Percentiles rank a stretch among this genome's conserved stretches.
Conservation (phyloP, 768 basidiomycete species). For the Artomyces pyxidatus region DNA sequence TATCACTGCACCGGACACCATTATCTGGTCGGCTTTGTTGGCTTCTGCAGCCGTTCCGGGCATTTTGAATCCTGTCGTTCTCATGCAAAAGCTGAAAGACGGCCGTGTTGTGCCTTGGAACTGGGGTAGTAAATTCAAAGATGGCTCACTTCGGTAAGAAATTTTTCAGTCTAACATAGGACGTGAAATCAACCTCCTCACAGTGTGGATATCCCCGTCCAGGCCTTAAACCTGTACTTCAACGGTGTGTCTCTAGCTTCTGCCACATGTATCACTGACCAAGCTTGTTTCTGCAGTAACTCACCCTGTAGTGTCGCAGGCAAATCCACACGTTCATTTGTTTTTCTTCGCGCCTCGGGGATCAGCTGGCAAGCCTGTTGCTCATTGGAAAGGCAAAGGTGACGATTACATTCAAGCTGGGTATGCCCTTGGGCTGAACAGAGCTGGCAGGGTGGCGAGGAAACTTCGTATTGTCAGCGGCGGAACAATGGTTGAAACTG, state of each 20-base stretch:
- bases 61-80: conserved; percentile 88
- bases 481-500: conserved; percentile 91
- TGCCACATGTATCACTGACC: not conserved
- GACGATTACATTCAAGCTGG: not conserved
- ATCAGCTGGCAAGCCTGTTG: conserved; percentile 87
- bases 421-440: no score
- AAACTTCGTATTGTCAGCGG: conserved; percentile 85
- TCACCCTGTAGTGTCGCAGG: conserved; percentile 90
- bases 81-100: conserved; percentile 85
- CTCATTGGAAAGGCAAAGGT: conserved; percentile 91
- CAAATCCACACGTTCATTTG: conserved; percentile 85
- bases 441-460: conserved; percentile 74
- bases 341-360: conserved; percentile 93
- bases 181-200: not conserved
- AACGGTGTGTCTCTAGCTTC: conserved; percentile 42
- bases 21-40: conserved; percentile 74
- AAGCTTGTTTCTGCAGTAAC: conserved; percentile 46
- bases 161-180: not conserved
- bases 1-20: conserved; percentile 88
- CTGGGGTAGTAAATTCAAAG: conserved; percentile 91
- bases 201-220: conserved; percentile 92
- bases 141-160: conserved; percentile 74
- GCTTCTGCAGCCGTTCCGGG: conserved; percentile 95
- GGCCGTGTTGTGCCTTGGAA: conserved; percentile 86
- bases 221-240: conserved; percentile 82